phyloP scores from a whole-genome alignment of 2,329 filamentous ascomycete species.

The Colletotrichum sp. region DNA sequence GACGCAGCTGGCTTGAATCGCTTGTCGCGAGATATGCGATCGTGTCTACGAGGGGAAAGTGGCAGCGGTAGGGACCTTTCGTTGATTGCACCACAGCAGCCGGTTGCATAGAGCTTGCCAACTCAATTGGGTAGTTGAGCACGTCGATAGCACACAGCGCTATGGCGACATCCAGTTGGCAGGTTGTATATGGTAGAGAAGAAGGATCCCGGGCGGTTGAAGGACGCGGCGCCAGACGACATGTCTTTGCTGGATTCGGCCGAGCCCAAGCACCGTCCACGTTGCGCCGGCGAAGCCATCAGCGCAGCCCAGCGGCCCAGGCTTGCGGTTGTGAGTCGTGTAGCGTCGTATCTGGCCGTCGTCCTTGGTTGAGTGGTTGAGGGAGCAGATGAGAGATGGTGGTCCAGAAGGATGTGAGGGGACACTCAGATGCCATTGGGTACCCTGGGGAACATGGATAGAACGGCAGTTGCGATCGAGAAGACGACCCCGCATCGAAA shows the following conservation, averaged over 20 bases:
- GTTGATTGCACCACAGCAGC: not conserved
- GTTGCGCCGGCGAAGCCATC: not conserved
- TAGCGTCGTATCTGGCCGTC: not conserved
- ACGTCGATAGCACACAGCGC: not conserved
- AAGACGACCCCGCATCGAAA: not conserved
- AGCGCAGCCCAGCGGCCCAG: not conserved
- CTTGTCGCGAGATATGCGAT: not conserved
- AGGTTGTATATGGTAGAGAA: not conserved
- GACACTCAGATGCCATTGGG: not conserved
- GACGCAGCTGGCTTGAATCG: not conserved
- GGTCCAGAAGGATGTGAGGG: not conserved
- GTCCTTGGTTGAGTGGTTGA: not conserved
- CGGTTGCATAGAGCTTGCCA: not conserved
- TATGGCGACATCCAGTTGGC: not conserved
- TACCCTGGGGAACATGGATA: not conserved
- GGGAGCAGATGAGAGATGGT: not conserved
- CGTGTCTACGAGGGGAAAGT: not conserved
- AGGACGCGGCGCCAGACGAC: not conserved
- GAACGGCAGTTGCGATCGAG: constrained; percentile 5
- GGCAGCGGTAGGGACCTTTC: not conserved
- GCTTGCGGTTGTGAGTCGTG: not conserved
- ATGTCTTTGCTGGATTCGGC: not conserved
- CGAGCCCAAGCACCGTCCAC: not conserved
- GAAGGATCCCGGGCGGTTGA: not conserved
- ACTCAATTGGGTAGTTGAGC: not conserved